Percentiles rank a stretch among this genome's conserved stretches.
phyloP scores from a whole-genome alignment of 2,329 filamentous ascomycete species.

The Aspergillus spinulosporus region DNA sequence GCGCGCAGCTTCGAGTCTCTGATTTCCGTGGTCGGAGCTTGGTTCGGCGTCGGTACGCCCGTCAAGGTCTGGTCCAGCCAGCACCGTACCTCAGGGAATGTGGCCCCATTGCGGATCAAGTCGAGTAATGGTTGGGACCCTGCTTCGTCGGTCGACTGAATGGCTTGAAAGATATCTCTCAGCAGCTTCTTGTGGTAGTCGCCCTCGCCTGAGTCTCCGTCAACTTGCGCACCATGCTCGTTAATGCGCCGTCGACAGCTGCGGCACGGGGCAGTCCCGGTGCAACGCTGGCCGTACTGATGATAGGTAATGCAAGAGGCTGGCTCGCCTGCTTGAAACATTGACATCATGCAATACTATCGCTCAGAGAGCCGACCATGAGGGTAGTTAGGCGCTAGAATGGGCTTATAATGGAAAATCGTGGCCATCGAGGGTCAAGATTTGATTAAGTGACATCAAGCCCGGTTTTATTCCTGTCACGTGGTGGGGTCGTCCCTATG shows the following conservation, averaged over 20 bases:
- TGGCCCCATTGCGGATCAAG: conserved; percentile 29
- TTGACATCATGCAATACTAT: neutral
- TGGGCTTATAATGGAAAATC: neutral
- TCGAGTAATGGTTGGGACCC: conserved; percentile 26
- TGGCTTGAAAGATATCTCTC: conserved; percentile 28
- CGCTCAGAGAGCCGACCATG: neutral
- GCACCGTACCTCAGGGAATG: conserved; percentile 28
- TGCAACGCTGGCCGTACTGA: conserved; percentile 4
- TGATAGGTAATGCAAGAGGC: neutral
- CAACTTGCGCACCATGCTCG: neutral
- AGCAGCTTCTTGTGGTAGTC: conserved; percentile 32
- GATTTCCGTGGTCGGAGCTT: conserved; percentile 3
- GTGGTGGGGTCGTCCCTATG: neutral
- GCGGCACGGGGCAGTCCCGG: conserved; percentile 1
- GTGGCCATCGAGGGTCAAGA: neutral
- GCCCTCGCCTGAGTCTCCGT: neutral
- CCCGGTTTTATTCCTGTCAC: neutral
- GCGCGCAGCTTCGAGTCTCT: conserved; percentile 18
- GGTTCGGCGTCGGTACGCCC: conserved; percentile 3
- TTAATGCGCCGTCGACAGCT: neutral
- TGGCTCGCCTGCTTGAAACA: neutral
- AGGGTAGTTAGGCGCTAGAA: neutral
- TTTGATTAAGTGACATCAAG: neutral
- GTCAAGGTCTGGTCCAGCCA: conserved; percentile 26
- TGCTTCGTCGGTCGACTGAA: conserved; percentile 24